These are phyloP conservation scores for Hermanozyma aechmeae DNA, from an alignment of 805 yeast species.

Conservation along the genomic window DNA sequence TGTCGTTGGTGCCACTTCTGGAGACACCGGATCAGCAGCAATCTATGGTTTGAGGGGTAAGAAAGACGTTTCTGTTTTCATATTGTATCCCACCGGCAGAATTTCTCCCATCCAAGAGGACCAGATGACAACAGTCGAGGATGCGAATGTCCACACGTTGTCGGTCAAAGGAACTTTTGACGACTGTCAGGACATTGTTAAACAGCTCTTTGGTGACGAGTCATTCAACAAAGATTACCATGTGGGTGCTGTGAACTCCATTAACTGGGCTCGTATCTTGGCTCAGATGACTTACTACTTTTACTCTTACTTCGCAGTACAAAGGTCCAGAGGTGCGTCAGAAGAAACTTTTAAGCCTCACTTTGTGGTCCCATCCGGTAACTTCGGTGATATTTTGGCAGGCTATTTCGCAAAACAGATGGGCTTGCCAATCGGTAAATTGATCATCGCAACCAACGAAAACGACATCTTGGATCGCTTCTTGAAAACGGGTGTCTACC, in stretches of 20 bases:
- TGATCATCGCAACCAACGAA: constrained; percentile 92
- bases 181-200: constrained; percentile 96
- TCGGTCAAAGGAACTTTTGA: constrained; percentile 96
- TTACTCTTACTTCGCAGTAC: constrained; percentile 66
- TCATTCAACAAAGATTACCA: constrained; percentile 86
- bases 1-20: constrained; percentile 98
- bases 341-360: constrained; percentile 46
- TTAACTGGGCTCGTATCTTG: constrained; percentile 97
- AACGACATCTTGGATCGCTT: constrained; percentile 94
- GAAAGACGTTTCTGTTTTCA: constrained; percentile 95
- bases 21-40: constrained; percentile 99
- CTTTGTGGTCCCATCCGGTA: constrained; percentile 95
- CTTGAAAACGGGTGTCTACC: constrained; percentile 77
- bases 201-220: constrained; percentile 81
- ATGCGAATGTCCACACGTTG: constrained; percentile 86
- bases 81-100: constrained; percentile 93
- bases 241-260: constrained; percentile 96
- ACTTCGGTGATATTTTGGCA: constrained; percentile 96
- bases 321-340: too few species aligned
- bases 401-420: constrained; percentile 90
- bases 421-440: constrained; percentile 86
- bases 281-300: constrained; percentile 98
- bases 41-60: constrained; percentile 96
- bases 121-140: constrained; percentile 96
- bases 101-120: constrained; percentile 97